Evolutionary conservation across 208 protist genomes (phyloP).

Genomic region (Tritrichomonas foetus): DNA sequence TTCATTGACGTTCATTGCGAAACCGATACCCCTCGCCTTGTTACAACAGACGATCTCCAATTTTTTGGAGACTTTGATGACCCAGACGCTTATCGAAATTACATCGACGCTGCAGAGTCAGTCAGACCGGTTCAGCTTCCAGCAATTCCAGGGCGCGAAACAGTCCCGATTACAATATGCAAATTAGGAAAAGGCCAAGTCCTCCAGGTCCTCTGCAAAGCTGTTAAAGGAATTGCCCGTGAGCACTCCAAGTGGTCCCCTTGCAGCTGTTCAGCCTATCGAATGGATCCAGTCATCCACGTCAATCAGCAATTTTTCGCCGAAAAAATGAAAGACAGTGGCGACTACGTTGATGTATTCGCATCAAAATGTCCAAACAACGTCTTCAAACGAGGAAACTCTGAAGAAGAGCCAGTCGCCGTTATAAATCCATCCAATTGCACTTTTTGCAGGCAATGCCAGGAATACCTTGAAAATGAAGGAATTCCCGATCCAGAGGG

Average conservation of each 20-base stretch:
- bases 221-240: slow-evolving; percentile 82
- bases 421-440: neutral
- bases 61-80: neutral
- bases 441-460: slow-evolving; percentile 29
- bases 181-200: slow-evolving; percentile 62
- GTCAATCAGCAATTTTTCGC: slow-evolving; percentile 68
- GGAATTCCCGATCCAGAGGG: neutral
- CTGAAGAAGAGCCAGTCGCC: neutral
- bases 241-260: slow-evolving; percentile 93
- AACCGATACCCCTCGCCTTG: slow-evolving; percentile 43
- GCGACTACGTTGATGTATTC: neutral
- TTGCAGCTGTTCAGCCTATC: slow-evolving; percentile 77
- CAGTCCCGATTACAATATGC: slow-evolving; percentile 58
- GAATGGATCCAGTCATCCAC: slow-evolving; percentile 75
- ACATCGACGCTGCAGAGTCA: neutral
- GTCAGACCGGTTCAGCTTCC: neutral
- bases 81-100: neutral
- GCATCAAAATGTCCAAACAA: neutral
- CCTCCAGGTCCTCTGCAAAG: slow-evolving; percentile 59
- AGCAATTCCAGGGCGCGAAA: neutral
- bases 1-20: slow-evolving; percentile 59
- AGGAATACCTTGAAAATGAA: neutral
- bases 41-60: slow-evolving; percentile 52
- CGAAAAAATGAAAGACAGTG: slow-evolving; percentile 57
- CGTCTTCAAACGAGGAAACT: neutral